Percentiles rank a stretch among this genome's conserved stretches.
Evolutionary conservation across 2,329 filamentous ascomycete genomes (phyloP).

Genomic region (Fusarium tanahbumbuense): DNA sequence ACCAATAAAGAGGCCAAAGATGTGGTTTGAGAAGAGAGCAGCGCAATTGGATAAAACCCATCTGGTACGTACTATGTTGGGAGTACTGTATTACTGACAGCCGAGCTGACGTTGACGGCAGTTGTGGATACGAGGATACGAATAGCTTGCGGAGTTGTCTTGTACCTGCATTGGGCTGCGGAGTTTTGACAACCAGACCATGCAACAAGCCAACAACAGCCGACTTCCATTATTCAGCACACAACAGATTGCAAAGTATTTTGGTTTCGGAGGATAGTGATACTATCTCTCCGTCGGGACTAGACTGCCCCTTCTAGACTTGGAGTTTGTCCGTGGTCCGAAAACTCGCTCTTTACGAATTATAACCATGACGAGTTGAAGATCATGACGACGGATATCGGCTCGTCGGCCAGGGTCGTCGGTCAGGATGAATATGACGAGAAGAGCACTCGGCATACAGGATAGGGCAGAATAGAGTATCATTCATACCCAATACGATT

Average conservation of each 20-base stretch:
- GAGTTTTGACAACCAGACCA: slow-evolving; percentile 25
- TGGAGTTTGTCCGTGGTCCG: slow-evolving; percentile 12
- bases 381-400: slow-evolving; percentile 7
- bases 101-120: background rate
- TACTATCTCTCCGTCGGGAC: slow-evolving; percentile 38
- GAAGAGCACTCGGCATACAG: background rate
- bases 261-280: slow-evolving; percentile 14
- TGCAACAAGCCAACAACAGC: background rate
- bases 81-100: background rate
- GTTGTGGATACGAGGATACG: background rate
- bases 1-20: background rate
- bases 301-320: background rate
- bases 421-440: background rate
- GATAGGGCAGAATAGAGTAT: background rate
- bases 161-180: slow-evolving; percentile 33
- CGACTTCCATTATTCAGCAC: background rate
- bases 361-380: background rate
- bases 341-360: slow-evolving; percentile 6
- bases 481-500: background rate
- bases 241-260: background rate
- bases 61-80: background rate
- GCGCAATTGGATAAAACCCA: background rate
- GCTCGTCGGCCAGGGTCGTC: slow-evolving; percentile 6
- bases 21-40: background rate
- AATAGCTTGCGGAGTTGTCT: slow-evolving; percentile 25